These are phyloP conservation scores for Pistacia atlantica DNA, from an alignment of 345 rosid genomes.

Conservation along the genomic window DNA sequence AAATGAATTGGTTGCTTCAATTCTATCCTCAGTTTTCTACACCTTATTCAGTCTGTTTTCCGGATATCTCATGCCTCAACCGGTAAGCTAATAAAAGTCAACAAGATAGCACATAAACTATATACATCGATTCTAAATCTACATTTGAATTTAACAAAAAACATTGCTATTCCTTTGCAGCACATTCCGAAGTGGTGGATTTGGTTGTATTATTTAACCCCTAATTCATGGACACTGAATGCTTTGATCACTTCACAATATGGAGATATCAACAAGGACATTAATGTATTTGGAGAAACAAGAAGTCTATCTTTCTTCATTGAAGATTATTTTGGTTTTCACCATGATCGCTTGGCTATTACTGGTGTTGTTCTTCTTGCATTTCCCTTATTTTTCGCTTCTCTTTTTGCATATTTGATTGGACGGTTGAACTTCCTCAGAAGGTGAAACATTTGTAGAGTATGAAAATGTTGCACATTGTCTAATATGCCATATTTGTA, in stretches of 20 bases:
- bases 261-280: slow-evolving; percentile 54
- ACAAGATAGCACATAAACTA: too few species aligned
- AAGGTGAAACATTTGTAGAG: slow-evolving; percentile 37
- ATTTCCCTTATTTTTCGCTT: slow-evolving; percentile 56
- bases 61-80: slow-evolving; percentile 65
- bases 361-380: slow-evolving; percentile 42
- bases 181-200: slow-evolving; percentile 85
- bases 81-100: slow-evolving; percentile 43
- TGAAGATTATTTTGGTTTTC: slow-evolving; percentile 60
- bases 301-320: slow-evolving; percentile 46
- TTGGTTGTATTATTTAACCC: slow-evolving; percentile 64
- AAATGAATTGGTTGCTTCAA: slow-evolving; percentile 56
- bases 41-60: slow-evolving; percentile 54
- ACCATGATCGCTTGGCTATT: slow-evolving; percentile 36
- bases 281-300: slow-evolving; percentile 50
- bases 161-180: slow-evolving; percentile 39
- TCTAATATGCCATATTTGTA: neutral
- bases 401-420: slow-evolving; percentile 55
- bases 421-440: slow-evolving; percentile 60
- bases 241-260: slow-evolving; percentile 68
- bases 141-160: too few species aligned
- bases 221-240: slow-evolving; percentile 75
- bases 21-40: slow-evolving; percentile 44
- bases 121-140: too few species aligned
- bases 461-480: slow-evolving; percentile 5